Percentiles rank a stretch among this genome's conserved stretches.
These are phyloP conservation scores for Pleoardoris graminearum DNA, from an alignment of 2,329 filamentous ascomycete genomes.

Conservation along the genomic window DNA sequence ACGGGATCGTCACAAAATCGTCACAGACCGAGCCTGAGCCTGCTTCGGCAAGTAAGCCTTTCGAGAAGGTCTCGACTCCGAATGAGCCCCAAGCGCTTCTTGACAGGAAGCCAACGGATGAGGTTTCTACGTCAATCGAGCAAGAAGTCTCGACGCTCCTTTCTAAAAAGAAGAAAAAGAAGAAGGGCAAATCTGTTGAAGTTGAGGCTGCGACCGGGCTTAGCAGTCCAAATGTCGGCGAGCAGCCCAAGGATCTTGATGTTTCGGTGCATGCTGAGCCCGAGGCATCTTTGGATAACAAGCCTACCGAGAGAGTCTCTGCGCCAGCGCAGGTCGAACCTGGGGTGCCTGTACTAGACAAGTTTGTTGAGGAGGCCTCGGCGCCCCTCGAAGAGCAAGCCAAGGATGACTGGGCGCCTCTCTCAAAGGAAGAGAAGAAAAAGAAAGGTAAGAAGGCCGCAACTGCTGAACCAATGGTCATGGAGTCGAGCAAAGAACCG, in stretches of 20 bases:
- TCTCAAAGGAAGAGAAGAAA: conserved; percentile 41
- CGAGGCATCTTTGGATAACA: neutral
- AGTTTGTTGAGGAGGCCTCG: neutral
- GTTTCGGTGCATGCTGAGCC: neutral
- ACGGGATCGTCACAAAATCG: neutral
- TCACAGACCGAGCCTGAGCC: neutral
- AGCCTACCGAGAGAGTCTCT: neutral
- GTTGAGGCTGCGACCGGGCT: neutral
- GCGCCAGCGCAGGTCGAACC: neutral
- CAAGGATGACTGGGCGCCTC: too few relatives aligned
- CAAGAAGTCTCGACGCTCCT: too few relatives aligned
- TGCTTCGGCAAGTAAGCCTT: neutral
- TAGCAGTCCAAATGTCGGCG: neutral
- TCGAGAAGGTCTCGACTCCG: neutral
- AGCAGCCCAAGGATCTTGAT: neutral
- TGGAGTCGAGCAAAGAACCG: neutral
- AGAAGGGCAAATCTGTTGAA: conserved; percentile 20
- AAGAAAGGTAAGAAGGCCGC: conserved; percentile 1
- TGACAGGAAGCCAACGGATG: neutral
- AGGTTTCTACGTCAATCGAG: neutral
- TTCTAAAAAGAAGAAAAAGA: conserved; percentile 34
- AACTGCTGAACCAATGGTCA: too few relatives aligned
- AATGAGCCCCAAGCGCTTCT: neutral
- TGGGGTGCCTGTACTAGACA: neutral
- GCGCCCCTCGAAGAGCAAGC: neutral